Conservation (phyloP, 352 stramenopile genomes). For the Halophytophthora polymorphica region DNA sequence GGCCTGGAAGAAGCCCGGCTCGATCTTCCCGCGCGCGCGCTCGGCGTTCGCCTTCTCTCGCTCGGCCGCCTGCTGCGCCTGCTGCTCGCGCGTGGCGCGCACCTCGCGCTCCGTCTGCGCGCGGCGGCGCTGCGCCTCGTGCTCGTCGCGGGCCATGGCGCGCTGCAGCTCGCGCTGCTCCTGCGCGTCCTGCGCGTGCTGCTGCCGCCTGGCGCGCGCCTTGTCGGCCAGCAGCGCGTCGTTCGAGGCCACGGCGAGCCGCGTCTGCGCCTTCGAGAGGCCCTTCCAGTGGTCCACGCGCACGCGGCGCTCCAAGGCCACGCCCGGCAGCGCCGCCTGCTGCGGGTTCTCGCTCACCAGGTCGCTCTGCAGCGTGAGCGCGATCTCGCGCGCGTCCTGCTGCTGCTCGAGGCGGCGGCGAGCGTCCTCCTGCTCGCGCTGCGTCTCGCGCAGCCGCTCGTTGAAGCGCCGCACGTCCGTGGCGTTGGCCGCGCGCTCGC, state of each 20-base stretch:
- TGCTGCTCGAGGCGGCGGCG: constrained; percentile 44
- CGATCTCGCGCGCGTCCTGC: constrained; percentile 54
- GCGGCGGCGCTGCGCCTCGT: constrained; percentile 43
- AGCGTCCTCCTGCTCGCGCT: constrained; percentile 32
- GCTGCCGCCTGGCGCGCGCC: constrained; percentile 30
- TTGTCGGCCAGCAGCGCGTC: constrained; percentile 58
- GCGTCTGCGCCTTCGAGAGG: constrained; percentile 58
- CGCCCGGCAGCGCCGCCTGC: constrained; percentile 40
- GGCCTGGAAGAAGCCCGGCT: constrained; percentile 68
- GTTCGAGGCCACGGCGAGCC: constrained; percentile 50
- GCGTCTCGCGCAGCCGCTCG: constrained; percentile 38
- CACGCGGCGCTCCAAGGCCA: constrained; percentile 48
- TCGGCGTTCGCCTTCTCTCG: constrained; percentile 54
- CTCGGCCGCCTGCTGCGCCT: constrained; percentile 47
- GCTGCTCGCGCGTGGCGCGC: constrained; percentile 37
- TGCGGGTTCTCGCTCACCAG: constrained; percentile 70
- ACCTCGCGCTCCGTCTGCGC: constrained; percentile 55
- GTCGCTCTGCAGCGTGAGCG: constrained; percentile 54
- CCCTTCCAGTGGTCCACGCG: constrained; percentile 83
- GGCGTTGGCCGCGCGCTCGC: constrained; percentile 41
- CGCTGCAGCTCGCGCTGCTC: constrained; percentile 41
- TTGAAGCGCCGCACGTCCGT: constrained; percentile 59
- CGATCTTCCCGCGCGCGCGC: constrained; percentile 55
- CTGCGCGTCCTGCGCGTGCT: constrained; percentile 26
- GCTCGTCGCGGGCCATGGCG: constrained; percentile 46